These are phyloP conservation scores for Hylodesmum podocarpum DNA, from an alignment of 306 rosid species.

Conservation along the genomic window DNA sequence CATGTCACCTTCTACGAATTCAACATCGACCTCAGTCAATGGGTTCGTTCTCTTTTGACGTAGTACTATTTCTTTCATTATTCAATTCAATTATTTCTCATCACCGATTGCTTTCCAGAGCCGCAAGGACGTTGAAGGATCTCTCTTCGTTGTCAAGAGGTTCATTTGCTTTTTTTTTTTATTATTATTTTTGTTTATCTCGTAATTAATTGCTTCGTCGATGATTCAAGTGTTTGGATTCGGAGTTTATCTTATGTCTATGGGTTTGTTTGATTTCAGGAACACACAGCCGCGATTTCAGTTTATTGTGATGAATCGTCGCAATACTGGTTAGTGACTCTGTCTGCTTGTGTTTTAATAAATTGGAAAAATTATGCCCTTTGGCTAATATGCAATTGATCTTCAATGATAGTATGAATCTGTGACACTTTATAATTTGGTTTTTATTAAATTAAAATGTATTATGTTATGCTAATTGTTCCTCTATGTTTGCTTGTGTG, in stretches of 20 bases:
- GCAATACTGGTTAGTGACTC: conserved; percentile 53
- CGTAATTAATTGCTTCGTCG: background rate
- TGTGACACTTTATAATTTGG: background rate
- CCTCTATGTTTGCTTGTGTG: background rate
- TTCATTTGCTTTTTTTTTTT: background rate
- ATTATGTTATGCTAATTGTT: background rate
- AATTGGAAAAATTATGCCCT: background rate
- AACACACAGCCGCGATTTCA: conserved; percentile 59
- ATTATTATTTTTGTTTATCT: background rate
- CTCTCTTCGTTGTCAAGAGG: conserved; percentile 66
- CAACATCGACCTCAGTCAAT: conserved; percentile 59
- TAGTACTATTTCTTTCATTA: background rate
- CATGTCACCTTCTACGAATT: conserved; percentile 68
- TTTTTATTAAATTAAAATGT: background rate
- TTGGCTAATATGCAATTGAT: background rate
- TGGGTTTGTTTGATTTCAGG: conserved; percentile 41
- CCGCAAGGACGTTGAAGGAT: conserved; percentile 65
- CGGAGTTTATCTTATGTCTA: background rate
- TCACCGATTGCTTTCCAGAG: conserved; percentile 40
- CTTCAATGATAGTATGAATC: background rate
- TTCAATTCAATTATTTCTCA: background rate
- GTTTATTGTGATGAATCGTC: conserved; percentile 68
- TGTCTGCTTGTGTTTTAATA: background rate
- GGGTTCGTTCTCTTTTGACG: conserved; percentile 37
- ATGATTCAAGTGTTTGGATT: conserved; percentile 1